Conservation (phyloP, 202 grass and related monocot genomes). For the Carex arenaria region DNA sequence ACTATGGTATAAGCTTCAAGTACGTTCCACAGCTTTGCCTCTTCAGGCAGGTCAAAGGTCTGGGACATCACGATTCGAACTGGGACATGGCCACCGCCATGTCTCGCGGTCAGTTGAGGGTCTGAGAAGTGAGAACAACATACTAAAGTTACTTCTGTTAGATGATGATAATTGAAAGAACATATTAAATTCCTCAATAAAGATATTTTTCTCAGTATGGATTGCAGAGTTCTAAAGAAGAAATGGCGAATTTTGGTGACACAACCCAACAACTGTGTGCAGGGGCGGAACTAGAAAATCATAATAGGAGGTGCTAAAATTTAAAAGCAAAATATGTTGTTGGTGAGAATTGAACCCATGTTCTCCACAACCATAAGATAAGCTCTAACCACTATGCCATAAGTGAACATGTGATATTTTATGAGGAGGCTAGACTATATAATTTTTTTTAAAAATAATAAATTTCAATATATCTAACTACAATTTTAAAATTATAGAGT, state of each 20-base stretch:
- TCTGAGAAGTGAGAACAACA: constrained; percentile 57
- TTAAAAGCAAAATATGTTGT: too few species aligned
- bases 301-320: too few species aligned
- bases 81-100: constrained; percentile 74
- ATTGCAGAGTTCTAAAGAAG: not conserved
- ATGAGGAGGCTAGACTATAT: too few species aligned
- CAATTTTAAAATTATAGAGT: too few species aligned
- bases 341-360: too few species aligned
- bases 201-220: not conserved
- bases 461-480: too few species aligned
- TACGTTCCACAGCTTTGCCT: constrained; percentile 90
- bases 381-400: too few species aligned
- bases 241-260: not conserved
- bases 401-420: too few species aligned
- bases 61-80: constrained; percentile 85
- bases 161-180: constrained; percentile 15
- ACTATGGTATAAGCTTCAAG: constrained; percentile 93
- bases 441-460: too few species aligned
- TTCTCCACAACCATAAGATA: too few species aligned
- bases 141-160: constrained; percentile 35
- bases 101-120: constrained; percentile 87
- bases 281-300: too few species aligned
- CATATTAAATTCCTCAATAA: not conserved
- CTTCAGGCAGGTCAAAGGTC: constrained; percentile 73
- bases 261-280: not conserved